Conservation (phyloP, 441 rosid genomes). For the Euphorbia corollata region DNA sequence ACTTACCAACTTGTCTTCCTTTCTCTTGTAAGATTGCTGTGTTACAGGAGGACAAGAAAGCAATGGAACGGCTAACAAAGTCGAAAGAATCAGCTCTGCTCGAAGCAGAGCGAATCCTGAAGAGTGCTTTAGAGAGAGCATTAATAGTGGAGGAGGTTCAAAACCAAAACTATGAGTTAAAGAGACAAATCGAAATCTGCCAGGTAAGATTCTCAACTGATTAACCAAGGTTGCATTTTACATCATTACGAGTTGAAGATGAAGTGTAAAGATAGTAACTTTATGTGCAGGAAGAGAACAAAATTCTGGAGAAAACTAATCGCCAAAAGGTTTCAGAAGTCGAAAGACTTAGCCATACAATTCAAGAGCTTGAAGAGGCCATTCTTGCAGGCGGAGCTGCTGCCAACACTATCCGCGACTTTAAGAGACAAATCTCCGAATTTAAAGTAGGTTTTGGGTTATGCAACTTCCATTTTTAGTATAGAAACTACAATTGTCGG, state of each 20-base stretch:
- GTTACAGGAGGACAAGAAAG: conserved; percentile 83
- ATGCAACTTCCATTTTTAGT: neutral
- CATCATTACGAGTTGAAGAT: neutral
- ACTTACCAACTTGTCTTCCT: neutral
- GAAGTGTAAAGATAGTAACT: neutral
- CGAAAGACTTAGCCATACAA: conserved; percentile 76
- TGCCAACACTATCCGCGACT: conserved; percentile 73
- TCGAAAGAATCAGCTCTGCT: conserved; percentile 76
- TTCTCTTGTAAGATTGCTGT: conserved; percentile 40
- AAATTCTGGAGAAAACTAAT: conserved; percentile 77
- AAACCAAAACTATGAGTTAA: conserved; percentile 75
- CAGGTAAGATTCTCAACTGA: conserved; percentile 34
- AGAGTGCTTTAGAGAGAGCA: conserved; percentile 78
- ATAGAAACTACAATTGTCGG: too few relatives aligned
- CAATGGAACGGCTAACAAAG: conserved; percentile 85
- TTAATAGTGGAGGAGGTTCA: conserved; percentile 89
- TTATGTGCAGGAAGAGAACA: conserved; percentile 68
- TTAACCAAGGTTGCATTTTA: neutral
- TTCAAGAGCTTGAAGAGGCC: conserved; percentile 72
- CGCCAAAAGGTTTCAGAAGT: conserved; percentile 85
- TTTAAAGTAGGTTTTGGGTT: conserved; percentile 42
- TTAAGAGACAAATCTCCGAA: conserved; percentile 59
- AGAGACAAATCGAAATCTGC: conserved; percentile 73
- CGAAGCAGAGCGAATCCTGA: conserved; percentile 84
- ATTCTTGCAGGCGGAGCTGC: conserved; percentile 77